Evolutionary conservation across 495 filamentous ascomycete genomes (phyloP), one percentile per base, ranked within the genome.

Genomic region (Penicillium silybi): DNA sequence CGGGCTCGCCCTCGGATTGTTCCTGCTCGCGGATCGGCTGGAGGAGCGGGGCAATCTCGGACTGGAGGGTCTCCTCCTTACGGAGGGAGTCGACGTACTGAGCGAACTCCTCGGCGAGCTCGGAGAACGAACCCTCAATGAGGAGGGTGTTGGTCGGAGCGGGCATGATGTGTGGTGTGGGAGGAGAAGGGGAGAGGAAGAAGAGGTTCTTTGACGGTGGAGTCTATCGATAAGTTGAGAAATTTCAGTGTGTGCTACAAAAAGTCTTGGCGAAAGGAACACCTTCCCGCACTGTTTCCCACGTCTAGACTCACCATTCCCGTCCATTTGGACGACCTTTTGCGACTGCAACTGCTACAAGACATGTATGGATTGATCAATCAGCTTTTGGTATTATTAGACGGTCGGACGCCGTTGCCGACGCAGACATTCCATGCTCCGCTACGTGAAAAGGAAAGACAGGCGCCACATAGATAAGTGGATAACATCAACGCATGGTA

Each of bases 41-140:
- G 46, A 96, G 75, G 51, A 90, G 78, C 48, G 85, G 80, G 69
- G 82, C 73, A 62, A 92, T 80, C 50, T 95, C 87, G 59, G 85
- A 74, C 62, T 81, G 75, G 48, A 85, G 66, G 61, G 73, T 79
- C 54, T 84, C 69, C 62, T 79, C 70, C 52, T 80, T 84, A 65
- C 73, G 78, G 46, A 86, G 72, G 41, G 74, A 76, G 65, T 88
- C 87, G 68, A 95, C 66, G 73, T 90, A 92, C 58, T 85, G 83
- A 64, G 90, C 88, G 70, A 95, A 86, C 72, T 97, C 91, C 62
- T 89, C 83, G 54, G 86, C 83, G 66, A 96, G 81, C 76, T 97
- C 91, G 61, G 86, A 82, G 70, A 96, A 95, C 54, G 75, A 80
- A 64, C 91, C 92, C 74, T 97, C 92, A 68, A 97, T 91, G 68